Percentiles rank a stretch among this genome's conserved stretches.
These are phyloP conservation scores for Eragrostis tef DNA, from an alignment of 202 grass and related monocot species.

Conservation along the genomic window DNA sequence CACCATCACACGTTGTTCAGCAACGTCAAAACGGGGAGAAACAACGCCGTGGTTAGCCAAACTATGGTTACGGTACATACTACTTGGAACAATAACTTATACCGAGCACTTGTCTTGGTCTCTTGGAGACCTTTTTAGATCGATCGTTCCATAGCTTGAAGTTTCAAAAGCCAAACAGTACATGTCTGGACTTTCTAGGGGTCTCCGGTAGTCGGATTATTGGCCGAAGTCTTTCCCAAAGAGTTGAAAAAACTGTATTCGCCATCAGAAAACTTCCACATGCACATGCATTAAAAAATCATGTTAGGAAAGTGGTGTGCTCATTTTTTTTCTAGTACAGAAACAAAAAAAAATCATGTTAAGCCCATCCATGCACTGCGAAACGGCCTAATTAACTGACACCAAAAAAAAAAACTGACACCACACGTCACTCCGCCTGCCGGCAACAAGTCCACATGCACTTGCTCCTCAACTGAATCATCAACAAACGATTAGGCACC, in stretches of 20 bases:
- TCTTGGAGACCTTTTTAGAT: not conserved
- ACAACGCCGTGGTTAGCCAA: not conserved
- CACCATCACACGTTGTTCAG: not conserved
- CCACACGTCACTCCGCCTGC: not conserved
- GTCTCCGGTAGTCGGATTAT: not conserved
- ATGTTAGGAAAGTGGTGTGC: no score
- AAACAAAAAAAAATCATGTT: no score
- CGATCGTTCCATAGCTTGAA: not conserved
- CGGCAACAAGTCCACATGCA: not conserved
- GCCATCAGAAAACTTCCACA: no score
- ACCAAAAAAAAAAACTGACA: constrained; percentile 1
- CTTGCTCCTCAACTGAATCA: not conserved
- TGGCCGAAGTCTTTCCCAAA: not conserved
- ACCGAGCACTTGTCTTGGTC: not conserved
- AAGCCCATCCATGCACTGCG: not conserved
- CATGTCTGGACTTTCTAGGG: not conserved
- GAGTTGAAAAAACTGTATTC: not conserved
- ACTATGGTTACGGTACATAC: not conserved
- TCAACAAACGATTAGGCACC: not conserved
- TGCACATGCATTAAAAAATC: no score
- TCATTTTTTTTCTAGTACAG: no score
- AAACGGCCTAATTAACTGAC: not conserved
- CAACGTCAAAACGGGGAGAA: not conserved
- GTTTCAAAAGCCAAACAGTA: not conserved
- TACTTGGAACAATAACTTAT: not conserved